Evolutionary conservation across 2,329 filamentous ascomycete genomes (phyloP).

Genomic region (Aspergillus eucalypticola): DNA sequence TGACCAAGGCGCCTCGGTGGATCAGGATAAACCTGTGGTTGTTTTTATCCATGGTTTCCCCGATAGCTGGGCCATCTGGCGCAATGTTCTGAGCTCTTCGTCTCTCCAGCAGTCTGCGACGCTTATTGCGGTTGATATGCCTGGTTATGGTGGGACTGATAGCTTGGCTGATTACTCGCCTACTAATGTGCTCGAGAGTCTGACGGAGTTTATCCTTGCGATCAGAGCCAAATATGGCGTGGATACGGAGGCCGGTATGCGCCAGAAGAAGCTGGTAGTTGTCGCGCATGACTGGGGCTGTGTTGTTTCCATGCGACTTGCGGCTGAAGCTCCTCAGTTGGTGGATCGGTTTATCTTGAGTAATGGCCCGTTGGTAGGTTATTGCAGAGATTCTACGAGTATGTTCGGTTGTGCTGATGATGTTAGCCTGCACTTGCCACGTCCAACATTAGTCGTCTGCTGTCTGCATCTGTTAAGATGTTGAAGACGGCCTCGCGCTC

Average conservation of each 20-base stretch:
- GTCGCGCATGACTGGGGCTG: conserved; percentile 60
- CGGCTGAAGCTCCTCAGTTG: conserved; percentile 58
- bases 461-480: conserved; percentile 51
- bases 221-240: conserved; percentile 51
- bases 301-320: conserved; percentile 55
- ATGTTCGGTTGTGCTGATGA: neutral
- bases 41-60: conserved; percentile 63
- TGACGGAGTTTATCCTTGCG: conserved; percentile 55
- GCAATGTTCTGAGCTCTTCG: conserved; percentile 47
- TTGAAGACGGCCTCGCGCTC: conserved; percentile 49
- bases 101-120: conserved; percentile 43
- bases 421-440: conserved; percentile 43
- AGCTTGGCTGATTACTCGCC: conserved; percentile 52
- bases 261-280: conserved; percentile 49
- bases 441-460: conserved; percentile 45
- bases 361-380: conserved; percentile 55
- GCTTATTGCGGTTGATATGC: conserved; percentile 58
- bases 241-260: conserved; percentile 29
- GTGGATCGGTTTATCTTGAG: conserved; percentile 58
- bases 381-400: neutral
- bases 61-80: conserved; percentile 59
- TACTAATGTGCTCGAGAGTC: conserved; percentile 53
- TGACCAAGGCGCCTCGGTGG: conserved; percentile 22
- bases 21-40: conserved; percentile 42
- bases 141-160: conserved; percentile 61